Base-by-base conservation (phyloP, 2,329 filamentous ascomycete species). In the Fusarium humuli region DNA sequence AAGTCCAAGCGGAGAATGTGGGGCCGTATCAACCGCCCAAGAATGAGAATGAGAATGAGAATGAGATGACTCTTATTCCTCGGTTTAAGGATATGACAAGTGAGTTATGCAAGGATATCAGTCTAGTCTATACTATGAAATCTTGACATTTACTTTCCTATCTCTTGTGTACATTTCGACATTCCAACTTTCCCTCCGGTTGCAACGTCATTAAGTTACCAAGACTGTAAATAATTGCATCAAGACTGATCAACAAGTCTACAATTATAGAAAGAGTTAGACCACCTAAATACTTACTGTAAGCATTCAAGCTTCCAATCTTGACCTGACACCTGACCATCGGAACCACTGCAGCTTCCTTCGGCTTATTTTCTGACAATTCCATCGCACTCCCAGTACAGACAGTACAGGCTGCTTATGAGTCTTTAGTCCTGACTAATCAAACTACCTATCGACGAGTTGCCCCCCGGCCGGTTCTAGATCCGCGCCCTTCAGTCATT, bases 391-490 rank as follows among this genome's bases (percentile, higher is more conserved):
- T 47, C 45, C 16, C 32, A 5, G 32, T 34, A 18, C 14, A 37
- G 34, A 18, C 14, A 37, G 34, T 37, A 37, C 18, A 37, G 18
- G 34, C 34, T 37, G 34, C 34, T 37, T n/a, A 37, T n/a, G 34
- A 25, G 13, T 52, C 12, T 25, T 7, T 6, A 16, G 23, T 41
- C 18, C 68, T 71, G 49, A 71, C 68, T 71, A 71, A 70, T 22
- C 20, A 23, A 44, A 20, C 20, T 27, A 22, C 22, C 22, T 22
- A 27, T 27, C 9, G 25, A 27, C 25, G 25, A 27, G 25, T 63
- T 55, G 32, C 25, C 32, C 30, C 56, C 54, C 54, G 50, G 56
- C 54, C 54, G 54, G 56, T 67, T 69, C 66, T 57, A 70, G 67
- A 70, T 70, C 54, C 54, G 37, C 56, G 42, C 44, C 41, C 46